These are phyloP conservation scores for Kodamaea nitidulidarum DNA, from an alignment of 805 yeast species.

Conservation along the genomic window DNA sequence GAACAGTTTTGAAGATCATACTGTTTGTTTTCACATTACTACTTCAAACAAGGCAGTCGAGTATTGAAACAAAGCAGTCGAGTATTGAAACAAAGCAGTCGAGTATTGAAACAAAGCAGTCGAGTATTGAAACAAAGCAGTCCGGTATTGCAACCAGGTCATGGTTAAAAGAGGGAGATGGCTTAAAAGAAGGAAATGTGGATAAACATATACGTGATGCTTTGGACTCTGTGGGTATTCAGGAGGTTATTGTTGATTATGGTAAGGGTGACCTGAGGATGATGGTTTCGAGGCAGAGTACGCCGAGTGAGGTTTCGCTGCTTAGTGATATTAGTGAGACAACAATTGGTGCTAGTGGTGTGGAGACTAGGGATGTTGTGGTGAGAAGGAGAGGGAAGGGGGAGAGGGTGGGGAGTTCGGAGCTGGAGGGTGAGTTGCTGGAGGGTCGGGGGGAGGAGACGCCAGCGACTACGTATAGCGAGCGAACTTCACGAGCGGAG, in stretches of 20 bases:
- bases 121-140: too few relatives aligned
- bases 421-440: neutral
- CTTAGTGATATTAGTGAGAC: conserved; percentile 1
- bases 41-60: neutral
- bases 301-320: neutral
- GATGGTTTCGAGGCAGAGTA: too few relatives aligned
- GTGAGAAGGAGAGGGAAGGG: neutral
- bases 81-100: too few relatives aligned
- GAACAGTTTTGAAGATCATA: conserved; percentile 9
- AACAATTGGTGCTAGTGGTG: neutral
- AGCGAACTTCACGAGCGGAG: too few relatives aligned
- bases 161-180: too few relatives aligned
- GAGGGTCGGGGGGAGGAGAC: neutral
- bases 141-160: too few relatives aligned
- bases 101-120: too few relatives aligned
- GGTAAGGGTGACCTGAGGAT: neutral
- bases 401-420: neutral
- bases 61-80: too few relatives aligned
- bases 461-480: neutral
- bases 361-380: neutral
- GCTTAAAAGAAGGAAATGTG: neutral
- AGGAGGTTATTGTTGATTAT: conserved; percentile 5
- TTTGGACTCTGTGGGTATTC: conserved; percentile 5
- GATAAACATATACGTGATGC: too few relatives aligned
- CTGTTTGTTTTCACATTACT: conserved; percentile 9